These are phyloP conservation scores for Ephemerocybe angulata DNA, from an alignment of 768 basidiomycete genomes.

Conservation along the genomic window DNA sequence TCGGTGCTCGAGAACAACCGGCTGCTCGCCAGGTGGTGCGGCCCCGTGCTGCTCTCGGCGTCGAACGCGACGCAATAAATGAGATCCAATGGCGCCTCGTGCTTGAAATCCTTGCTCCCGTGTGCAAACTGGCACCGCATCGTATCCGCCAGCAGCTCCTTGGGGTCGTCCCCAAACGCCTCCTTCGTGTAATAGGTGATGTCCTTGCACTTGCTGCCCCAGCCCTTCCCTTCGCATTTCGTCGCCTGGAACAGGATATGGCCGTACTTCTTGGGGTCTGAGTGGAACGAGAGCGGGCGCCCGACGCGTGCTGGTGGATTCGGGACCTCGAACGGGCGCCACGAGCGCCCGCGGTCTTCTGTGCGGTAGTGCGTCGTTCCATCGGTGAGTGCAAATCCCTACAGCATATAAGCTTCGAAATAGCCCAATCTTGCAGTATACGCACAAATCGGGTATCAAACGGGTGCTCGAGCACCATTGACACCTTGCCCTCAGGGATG, in stretches of 20 bases:
- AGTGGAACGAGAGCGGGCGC: slow-evolving; percentile 83
- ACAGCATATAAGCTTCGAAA: not conserved
- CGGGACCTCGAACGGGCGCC: slow-evolving; percentile 77
- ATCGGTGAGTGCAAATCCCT: slow-evolving; percentile 87
- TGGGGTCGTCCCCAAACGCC: slow-evolving; percentile 62
- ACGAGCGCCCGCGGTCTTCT: slow-evolving; percentile 80
- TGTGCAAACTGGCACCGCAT: slow-evolving; percentile 87
- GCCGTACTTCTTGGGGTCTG: slow-evolving; percentile 63
- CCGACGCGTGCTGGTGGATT: slow-evolving; percentile 52
- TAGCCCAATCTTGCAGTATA: not conserved
- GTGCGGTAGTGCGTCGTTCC: slow-evolving; percentile 83
- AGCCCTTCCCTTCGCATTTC: slow-evolving; percentile 51
- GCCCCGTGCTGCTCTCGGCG: slow-evolving; percentile 43
- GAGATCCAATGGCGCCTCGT: slow-evolving; percentile 66
- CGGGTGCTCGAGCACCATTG: slow-evolving; percentile 83
- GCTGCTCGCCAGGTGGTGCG: slow-evolving; percentile 52
- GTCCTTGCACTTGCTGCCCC: slow-evolving; percentile 63
- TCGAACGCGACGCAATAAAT: slow-evolving; percentile 93
- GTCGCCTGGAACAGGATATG: slow-evolving; percentile 77
- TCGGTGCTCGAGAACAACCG: slow-evolving; percentile 82
- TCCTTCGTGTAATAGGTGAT: slow-evolving; percentile 90
- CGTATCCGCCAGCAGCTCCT: slow-evolving; percentile 65
- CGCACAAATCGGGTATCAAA: slow-evolving; percentile 72
- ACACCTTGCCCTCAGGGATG: slow-evolving; percentile 54
- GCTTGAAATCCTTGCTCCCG: slow-evolving; percentile 77